A percentile compares a stretch with the other conserved stretches of the same genome.
These are phyloP conservation scores for Wickerhamomyces pijperi DNA, from an alignment of 805 yeast genomes.

Conservation along the genomic window DNA sequence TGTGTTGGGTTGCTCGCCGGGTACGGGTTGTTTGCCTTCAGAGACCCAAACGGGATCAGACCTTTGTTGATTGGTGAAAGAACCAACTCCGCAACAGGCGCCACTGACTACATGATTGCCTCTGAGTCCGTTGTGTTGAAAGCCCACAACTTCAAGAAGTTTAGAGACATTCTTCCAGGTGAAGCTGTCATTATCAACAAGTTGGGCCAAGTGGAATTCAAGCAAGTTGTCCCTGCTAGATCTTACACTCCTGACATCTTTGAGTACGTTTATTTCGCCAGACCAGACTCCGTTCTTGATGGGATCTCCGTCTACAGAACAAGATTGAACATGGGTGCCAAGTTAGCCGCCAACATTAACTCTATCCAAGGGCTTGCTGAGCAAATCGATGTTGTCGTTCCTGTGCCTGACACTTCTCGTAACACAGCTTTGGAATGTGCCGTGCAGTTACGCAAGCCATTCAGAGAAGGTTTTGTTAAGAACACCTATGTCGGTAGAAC, in stretches of 20 bases:
- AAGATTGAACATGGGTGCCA: slow-evolving; percentile 87
- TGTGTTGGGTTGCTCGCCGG: slow-evolving; percentile 94
- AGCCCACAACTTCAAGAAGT: slow-evolving; percentile 76
- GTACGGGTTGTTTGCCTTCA: slow-evolving; percentile 86
- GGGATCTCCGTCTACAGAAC: slow-evolving; percentile 95
- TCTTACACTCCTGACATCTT: slow-evolving; percentile 90
- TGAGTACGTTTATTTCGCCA: slow-evolving; percentile 95
- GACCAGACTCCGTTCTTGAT: slow-evolving; percentile 93
- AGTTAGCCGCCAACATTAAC: slow-evolving; percentile 66
- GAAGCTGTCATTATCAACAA: slow-evolving; percentile 93
- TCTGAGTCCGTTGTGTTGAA: slow-evolving; percentile 90
- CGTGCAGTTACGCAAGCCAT: slow-evolving; percentile 65
- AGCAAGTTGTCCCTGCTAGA: slow-evolving; percentile 71
- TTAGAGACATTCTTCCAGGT: slow-evolving; percentile 84
- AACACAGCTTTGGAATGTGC: slow-evolving; percentile 92
- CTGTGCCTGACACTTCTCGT: slow-evolving; percentile 98
- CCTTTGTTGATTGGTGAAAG: slow-evolving; percentile 87
- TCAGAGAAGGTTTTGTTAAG: slow-evolving; percentile 94
- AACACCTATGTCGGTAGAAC: slow-evolving; percentile 97
- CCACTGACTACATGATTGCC: slow-evolving; percentile 85
- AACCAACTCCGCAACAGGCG: slow-evolving; percentile 46
- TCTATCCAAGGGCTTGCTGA: slow-evolving; percentile 35
- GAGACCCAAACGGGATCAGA: slow-evolving; percentile 95
- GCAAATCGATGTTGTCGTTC: slow-evolving; percentile 86
- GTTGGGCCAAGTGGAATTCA: slow-evolving; percentile 63